Evolutionary conservation across 345 rosid genomes (phyloP), one percentile per base, ranked within the genome.

Genomic region (Salix dunnii): DNA sequence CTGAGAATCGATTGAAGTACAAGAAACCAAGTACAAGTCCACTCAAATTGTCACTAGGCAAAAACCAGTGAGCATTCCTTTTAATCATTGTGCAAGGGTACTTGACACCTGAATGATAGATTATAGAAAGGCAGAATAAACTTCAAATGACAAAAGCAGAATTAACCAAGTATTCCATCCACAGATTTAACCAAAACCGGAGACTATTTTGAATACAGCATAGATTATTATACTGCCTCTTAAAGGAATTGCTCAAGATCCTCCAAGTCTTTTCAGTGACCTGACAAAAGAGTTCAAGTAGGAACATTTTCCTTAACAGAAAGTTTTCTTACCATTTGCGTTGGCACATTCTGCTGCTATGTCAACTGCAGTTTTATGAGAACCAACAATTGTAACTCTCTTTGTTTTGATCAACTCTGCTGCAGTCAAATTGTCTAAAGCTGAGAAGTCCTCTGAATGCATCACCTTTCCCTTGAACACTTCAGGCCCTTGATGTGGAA

Each of bases 271-370:
- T 49, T 49, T 18, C 20, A 18, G 6, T 6, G 0, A 6, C 6
- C n/a, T 17, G 55, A 18, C 20, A 49, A 49, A 49, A 49, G 55
- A 49, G 2, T 49, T 49, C 7, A 18, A 49, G n/a, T 6, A 30
- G 20, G 67, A 27, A 27, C 31, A 13, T 12, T 31, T 30, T 0
- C 20, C 9, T 23, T 23, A 11, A 5, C 67, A 73, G 21, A 35
- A 14, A 20, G 27, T 18, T 10, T 2, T 51, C 75, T 60, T 27
- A 87, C 84, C 88, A 51, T 85, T 87, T 72, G 28, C 60, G 3
- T 11, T 64, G 61, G 88, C 84, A 78, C 86, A 84, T 73, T 87
- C 81, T 16, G 78, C 77, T 48, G 88, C 86, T n/a, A 87, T 68
- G 58, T 86, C 87, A 63, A 71, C 42, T 33, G 86, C 86, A 67